Conservation (phyloP, 2,329 filamentous ascomycete genomes). For the Penicillium paneum region DNA sequence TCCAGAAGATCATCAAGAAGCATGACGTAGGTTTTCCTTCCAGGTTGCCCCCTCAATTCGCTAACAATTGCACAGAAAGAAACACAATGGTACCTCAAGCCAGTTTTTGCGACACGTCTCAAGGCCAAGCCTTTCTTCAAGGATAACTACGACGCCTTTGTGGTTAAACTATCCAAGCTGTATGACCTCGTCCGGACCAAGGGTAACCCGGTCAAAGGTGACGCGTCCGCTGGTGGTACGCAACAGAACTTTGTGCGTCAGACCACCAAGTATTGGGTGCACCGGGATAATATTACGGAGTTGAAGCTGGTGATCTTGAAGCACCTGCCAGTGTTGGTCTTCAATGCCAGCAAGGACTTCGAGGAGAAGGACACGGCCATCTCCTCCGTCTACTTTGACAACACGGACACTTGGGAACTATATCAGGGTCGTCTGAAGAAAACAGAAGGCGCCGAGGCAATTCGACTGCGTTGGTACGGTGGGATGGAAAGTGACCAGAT, state of each 20-base stretch:
- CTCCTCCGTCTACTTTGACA: conserved; percentile 98
- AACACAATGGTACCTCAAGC: conserved; percentile 88
- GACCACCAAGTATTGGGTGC: conserved; percentile 99
- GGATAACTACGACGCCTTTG: conserved; percentile 95
- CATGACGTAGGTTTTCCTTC: conserved; percentile 68
- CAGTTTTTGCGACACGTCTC: conserved; percentile 90
- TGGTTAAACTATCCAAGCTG: conserved; percentile 89
- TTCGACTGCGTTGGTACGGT: conserved; percentile 94
- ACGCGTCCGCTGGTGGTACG: conserved; percentile 82
- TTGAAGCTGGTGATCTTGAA: conserved; percentile 97
- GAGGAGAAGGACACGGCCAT: conserved; percentile 87
- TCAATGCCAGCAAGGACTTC: conserved; percentile 96
- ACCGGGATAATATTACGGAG: conserved; percentile 96
- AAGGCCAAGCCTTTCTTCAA: conserved; percentile 98
- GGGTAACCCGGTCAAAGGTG: conserved; percentile 87
- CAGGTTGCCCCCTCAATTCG: neutral
- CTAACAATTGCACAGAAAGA: conserved; percentile 63
- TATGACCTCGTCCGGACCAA: conserved; percentile 93
- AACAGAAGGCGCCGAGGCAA: conserved; percentile 94
- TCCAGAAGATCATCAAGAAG: conserved; percentile 99
- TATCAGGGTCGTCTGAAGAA: conserved; percentile 95
- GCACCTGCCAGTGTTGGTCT: conserved; percentile 93
- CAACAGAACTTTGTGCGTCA: conserved; percentile 96
- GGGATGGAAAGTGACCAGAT: conserved; percentile 94
- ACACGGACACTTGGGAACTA: conserved; percentile 86